Evolutionary conservation across 148 eudicot species (phyloP), one percentile per base, ranked within the genome.

Genomic region (Rhododendron henanense): DNA sequence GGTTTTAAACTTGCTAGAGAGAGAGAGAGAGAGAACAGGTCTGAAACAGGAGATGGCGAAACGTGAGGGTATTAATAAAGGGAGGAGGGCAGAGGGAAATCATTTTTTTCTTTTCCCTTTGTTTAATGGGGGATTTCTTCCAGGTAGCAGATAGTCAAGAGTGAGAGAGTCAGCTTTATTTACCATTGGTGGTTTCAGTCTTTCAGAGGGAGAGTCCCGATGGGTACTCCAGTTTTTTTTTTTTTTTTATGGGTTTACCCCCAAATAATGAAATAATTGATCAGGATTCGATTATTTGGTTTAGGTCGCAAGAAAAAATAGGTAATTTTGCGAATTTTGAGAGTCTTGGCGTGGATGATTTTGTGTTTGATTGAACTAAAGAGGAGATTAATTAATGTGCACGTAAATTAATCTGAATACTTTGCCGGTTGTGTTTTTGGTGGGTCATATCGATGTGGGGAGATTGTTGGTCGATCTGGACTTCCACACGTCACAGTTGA

Each of bases 61-160:
- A 31, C 76, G 76, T 31, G 76, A 71, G 76, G 76, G 76, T 71
- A 71, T 71, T 71, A 71, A 71, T 71, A 71, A 31, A 71, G 74
- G 19, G 9, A 4, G 16, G 71, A 59, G n/a, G 18, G 8, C 41
- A 33, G 14, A 71, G 41, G 19, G 9, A 67, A 28, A 28, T 67
- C 21, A 7, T 33, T 10, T 67, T 3, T 67, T 67, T 25, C 8
- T 28, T 67, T 67, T 3, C 6, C 35, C 35, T 67, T 67, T 67
- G 15, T 67, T 67, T 67, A 25, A 10, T 67, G 73, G 9, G 74
- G 74, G 76, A 19, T 28, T 71, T 71, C 41, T 71, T 33, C 76
- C 39, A 11, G 39, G 76, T 1, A 71, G 19, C 76, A 71, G 41
- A 71, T 71, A 1, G 35, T 69, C 37, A 69, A 69, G 74, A 63